Evolutionary conservation across 371 early-diverging fungal species (phyloP).

Genomic region (Lichtheimia corymbifera): DNA sequence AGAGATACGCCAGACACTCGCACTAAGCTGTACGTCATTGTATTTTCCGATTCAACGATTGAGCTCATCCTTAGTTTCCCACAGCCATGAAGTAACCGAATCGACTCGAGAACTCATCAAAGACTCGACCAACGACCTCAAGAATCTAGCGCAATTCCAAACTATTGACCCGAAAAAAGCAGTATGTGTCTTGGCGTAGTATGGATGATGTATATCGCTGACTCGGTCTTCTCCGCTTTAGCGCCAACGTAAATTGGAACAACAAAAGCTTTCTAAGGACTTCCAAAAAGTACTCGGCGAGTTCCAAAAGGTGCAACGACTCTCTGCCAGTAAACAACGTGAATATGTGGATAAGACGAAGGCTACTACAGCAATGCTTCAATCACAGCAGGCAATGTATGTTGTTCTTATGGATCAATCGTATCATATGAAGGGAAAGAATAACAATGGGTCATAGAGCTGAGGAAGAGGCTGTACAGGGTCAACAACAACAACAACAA

Average conservation of each 20-base stretch:
- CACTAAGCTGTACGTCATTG: slow-evolving; percentile 63
- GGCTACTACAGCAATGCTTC: slow-evolving; percentile 46
- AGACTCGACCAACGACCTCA: slow-evolving; percentile 76
- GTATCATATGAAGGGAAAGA: background rate
- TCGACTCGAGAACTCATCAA: slow-evolving; percentile 81
- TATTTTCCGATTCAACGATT: background rate
- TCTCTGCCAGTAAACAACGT: slow-evolving; percentile 84
- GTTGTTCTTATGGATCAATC: background rate
- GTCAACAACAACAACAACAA: slow-evolving; percentile 20
- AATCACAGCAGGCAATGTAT: slow-evolving; percentile 42
- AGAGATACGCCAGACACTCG: slow-evolving; percentile 81
- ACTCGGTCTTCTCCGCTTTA: slow-evolving; percentile 15
- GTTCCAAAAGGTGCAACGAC: slow-evolving; percentile 83
- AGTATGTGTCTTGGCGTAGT: slow-evolving; percentile 19
- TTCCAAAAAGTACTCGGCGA: slow-evolving; percentile 88
- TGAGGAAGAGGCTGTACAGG: slow-evolving; percentile 57
- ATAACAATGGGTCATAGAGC: slow-evolving; percentile 6
- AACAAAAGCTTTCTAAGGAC: slow-evolving; percentile 87
- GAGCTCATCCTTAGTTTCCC: background rate
- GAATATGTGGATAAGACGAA: slow-evolving; percentile 80
- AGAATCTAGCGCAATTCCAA: slow-evolving; percentile 56
- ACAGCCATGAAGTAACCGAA: slow-evolving; percentile 81
- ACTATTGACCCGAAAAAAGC: slow-evolving; percentile 26
- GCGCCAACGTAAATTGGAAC: slow-evolving; percentile 76
- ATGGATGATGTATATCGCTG: too few relatives aligned